Conservation (phyloP, 1,284 basidiomycete species). For the Pascua sp. region DNA sequence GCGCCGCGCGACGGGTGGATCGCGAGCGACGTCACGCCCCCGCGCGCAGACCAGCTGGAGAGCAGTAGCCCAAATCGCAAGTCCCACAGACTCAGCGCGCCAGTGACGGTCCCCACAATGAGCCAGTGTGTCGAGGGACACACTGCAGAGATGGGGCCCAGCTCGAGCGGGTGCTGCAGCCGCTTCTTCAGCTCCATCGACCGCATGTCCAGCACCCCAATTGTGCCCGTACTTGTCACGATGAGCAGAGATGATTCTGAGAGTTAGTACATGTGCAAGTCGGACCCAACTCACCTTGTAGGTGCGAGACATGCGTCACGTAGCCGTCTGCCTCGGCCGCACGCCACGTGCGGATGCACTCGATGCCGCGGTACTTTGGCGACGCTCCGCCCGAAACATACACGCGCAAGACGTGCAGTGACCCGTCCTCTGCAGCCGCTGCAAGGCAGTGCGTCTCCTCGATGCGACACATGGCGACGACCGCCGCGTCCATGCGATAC, state of each 20-base stretch:
- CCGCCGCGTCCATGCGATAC: conserved; percentile 57
- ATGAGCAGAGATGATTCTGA: conserved; percentile 61
- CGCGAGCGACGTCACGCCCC: conserved; percentile 56
- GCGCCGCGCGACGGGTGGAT: conserved; percentile 73
- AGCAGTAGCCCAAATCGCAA: conserved; percentile 85
- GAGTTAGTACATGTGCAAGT: conserved; percentile 6
- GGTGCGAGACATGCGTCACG: conserved; percentile 33
- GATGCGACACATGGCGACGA: conserved; percentile 75
- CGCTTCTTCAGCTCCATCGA: conserved; percentile 73
- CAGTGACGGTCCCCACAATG: conserved; percentile 77
- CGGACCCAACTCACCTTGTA: conserved; percentile 31
- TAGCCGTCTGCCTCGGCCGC: conserved; percentile 26
- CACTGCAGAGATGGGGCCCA: conserved; percentile 78
- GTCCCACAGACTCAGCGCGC: conserved; percentile 86
- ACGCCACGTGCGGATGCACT: conserved; percentile 56
- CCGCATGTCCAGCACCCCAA: conserved; percentile 78
- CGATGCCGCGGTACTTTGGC: conserved; percentile 73
- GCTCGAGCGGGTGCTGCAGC: conserved; percentile 78
- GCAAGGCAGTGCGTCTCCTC: conserved; percentile 84
- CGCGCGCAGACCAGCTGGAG: conserved; percentile 73
- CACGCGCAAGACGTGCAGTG: conserved; percentile 75
- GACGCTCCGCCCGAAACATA: conserved; percentile 63
- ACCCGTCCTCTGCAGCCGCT: conserved; percentile 80
- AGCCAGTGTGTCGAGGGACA: conserved; percentile 82
- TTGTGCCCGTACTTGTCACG: conserved; percentile 73